Evolutionary conservation across 495 filamentous ascomycete species (phyloP), one percentile per base, ranked within the genome.

Genomic region (Paragyromitra xinjiangensis): DNA sequence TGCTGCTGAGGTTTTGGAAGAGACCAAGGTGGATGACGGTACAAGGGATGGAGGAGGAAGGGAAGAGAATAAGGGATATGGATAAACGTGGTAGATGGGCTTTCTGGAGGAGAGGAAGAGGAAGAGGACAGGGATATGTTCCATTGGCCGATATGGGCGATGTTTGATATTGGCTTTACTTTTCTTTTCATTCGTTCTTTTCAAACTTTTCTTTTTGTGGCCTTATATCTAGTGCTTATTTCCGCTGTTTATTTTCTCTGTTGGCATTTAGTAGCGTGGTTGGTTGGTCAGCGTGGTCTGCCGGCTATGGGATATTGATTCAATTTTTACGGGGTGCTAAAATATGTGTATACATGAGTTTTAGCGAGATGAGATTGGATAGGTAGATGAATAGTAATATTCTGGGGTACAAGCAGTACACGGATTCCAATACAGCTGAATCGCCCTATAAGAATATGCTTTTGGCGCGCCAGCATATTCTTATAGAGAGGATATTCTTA

Each of bases 21-120:
- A 87, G 95, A 16, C 95, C 95, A 2, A 81, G 83, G 11, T 99
- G 95, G 95, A 97, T 98, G 95, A 88, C 92, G 19, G 89, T 91
- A 62, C 89, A 89, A 14, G 85, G 88, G 45, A 83, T 92, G 26
- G 90, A 90, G 66, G 88, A 90, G 73, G 80, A 75, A 22, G 82
- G 73, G 64, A 77, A 26, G 75, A 75, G 65, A n/a, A n/a, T 58
- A 39, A 56, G 26, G 61, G 29, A 63, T 42, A 62, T 44, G 50
- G 69, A 34, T 45, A 39, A 29, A 9, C 42, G 34, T 8, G 34
- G 58, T 14, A 42, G 39, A n/a, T 64, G 74, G 74, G 58, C 50
- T 44, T 56, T 69, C 26, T 58, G 59, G 59, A 71, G 59, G 66
- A 58, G 44, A 45, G 22, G 22, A 11, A 61, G 39, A 6, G 44